Conservation (phyloP, 768 basidiomycete genomes). For the Lentinula detonsa region DNA sequence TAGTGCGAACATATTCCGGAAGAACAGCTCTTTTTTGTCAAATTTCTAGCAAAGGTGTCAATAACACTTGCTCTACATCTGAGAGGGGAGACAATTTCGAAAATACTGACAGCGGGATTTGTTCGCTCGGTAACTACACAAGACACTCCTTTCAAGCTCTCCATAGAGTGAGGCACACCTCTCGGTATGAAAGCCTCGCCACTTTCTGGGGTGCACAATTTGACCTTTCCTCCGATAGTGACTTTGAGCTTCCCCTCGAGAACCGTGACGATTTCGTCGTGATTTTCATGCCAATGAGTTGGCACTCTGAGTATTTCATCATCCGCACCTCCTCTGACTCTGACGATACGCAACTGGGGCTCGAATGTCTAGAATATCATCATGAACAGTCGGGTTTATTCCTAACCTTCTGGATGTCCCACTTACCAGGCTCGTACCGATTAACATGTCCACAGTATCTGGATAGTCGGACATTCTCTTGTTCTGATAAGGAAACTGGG, state of each 20-base stretch:
- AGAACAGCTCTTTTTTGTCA: neutral
- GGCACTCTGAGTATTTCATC: constrained; percentile 21
- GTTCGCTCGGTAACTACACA: constrained; percentile 11
- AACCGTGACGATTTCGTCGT: constrained; percentile 26
- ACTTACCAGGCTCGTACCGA: too few species aligned
- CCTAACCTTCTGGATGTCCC: too few species aligned
- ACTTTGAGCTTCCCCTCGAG: constrained; percentile 23
- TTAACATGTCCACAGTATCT: too few species aligned
- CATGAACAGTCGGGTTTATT: too few species aligned
- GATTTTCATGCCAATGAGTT: constrained; percentile 27
- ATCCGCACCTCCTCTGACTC: constrained; percentile 10
- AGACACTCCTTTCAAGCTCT: constrained; percentile 18
- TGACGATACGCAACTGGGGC: neutral
- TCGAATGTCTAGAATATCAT: neutral
- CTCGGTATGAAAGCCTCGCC: constrained; percentile 23
- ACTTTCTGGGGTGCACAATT: constrained; percentile 20
- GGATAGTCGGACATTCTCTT: too few species aligned
- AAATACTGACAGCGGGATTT: neutral
- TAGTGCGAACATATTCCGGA: neutral
- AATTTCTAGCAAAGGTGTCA: neutral
- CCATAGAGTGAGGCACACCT: constrained; percentile 21
- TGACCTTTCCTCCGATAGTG: constrained; percentile 14
- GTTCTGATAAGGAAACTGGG: too few species aligned
- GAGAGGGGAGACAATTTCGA: too few species aligned
- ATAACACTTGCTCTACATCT: neutral